Evolutionary conservation across 805 yeast genomes (phyloP).

Genomic region (Wickerhamiella cacticola): DNA sequence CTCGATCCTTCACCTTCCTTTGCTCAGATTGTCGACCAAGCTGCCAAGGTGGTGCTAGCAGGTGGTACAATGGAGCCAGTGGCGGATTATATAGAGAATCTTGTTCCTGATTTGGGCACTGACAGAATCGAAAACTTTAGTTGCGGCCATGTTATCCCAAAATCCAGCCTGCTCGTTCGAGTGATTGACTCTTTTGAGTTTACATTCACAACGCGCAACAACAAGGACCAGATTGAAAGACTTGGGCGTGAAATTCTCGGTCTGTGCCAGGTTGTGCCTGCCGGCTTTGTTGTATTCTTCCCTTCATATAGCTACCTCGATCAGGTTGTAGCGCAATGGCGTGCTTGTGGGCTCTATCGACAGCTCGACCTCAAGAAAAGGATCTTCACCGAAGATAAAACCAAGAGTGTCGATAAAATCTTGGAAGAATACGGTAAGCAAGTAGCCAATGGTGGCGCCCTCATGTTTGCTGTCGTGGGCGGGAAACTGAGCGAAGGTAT

Average conservation of each 20-base stretch:
- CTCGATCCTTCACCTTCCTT: slow-evolving; percentile 70
- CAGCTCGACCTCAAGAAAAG: slow-evolving; percentile 29
- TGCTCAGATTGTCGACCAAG: slow-evolving; percentile 48
- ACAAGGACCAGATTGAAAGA: slow-evolving; percentile 34
- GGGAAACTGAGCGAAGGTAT: slow-evolving; percentile 91
- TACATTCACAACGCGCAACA: slow-evolving; percentile 52
- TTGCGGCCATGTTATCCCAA: slow-evolving; percentile 79
- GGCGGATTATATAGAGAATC: slow-evolving; percentile 50
- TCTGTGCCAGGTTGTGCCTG: slow-evolving; percentile 41
- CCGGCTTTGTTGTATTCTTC: slow-evolving; percentile 69
- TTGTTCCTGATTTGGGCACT: slow-evolving; percentile 46
- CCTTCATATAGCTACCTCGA: slow-evolving; percentile 71
- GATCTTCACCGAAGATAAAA: slow-evolving; percentile 43
- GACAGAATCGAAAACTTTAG: slow-evolving; percentile 41
- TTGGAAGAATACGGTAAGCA: slow-evolving; percentile 41
- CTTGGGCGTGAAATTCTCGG: slow-evolving; percentile 41
- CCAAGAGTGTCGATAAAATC: slow-evolving; percentile 35
- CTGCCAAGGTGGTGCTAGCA: slow-evolving; percentile 63
- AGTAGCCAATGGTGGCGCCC: slow-evolving; percentile 42
- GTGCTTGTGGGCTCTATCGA: slow-evolving; percentile 22
- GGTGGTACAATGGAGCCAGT: slow-evolving; percentile 96
- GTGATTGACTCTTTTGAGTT: slow-evolving; percentile 40
- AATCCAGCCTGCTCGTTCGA: slow-evolving; percentile 50
- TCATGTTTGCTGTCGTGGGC: slow-evolving; percentile 76
- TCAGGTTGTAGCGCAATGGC: slow-evolving; percentile 45